Evolutionary conservation across 768 basidiomycete genomes (phyloP), one percentile per base, ranked within the genome.

Genomic region (Xerocomus potaroensis): DNA sequence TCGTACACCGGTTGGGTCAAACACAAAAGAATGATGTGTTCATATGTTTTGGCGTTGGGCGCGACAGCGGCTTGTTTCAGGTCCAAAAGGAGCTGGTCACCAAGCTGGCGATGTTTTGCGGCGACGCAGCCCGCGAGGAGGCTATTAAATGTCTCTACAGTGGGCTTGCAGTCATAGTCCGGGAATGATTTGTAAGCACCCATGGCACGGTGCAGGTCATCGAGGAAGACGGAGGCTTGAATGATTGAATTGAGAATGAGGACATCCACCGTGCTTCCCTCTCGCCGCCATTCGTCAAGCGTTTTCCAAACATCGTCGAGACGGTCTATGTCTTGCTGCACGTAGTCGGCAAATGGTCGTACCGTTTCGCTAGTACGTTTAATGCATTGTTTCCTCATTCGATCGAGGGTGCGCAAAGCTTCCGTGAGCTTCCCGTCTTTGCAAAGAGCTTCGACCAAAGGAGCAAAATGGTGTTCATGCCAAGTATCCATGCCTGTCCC

Each of bases 1-100:
- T 92, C 90, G 64, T 91, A 94, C 3, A 69, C 72, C 8, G 76
- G 64, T 57, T 87, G 84, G 0, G 81, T 80, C 12, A 93, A 73
- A 58, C 81, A 85, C 4, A 93, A 75, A 10, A 69, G 53, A 50
- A 93, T 78, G 67, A 91, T 74, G 26, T 73, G 72, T 56, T 82
- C 78, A 63, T 83, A 91, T 3, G 83, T 88, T 23, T 69, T 66
- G 31, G 67, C 63, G 59, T 90, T 72, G 15, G 83, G 80, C 45
- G 69, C 68, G 49, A 89, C 57, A 27, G 69, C 69, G 10, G 70
- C 70, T 22, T 75, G 68, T 58, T 79, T 81, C 75, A 92, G 77
- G 38, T 91, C 86, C 4, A 68, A 59, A 16, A 90, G 67, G 8
- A 91, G 68, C 10, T 77, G 70, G 56, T 88, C 80, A 6, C 85